Base-by-base conservation (phyloP, 2,329 filamentous ascomycete species). In the Fusarium coicis region DNA sequence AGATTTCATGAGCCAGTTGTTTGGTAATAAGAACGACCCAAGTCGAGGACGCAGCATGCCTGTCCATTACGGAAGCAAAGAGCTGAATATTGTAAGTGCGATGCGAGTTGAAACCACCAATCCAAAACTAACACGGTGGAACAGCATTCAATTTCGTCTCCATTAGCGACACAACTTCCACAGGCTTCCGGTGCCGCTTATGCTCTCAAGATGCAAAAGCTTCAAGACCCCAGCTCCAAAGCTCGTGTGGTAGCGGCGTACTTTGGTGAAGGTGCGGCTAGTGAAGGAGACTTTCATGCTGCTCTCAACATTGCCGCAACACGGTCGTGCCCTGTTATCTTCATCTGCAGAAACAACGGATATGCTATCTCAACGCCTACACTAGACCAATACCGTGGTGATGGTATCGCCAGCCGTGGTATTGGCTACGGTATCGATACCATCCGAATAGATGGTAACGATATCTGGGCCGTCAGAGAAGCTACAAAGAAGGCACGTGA, bases 1-100 rank as follows among this genome's bases (percentile, higher is more conserved):
- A 53, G 91, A 98, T 67, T 98, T 98, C 79, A 98, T 99, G 96
- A 93, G 90, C 76, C 96, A 99, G 81, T 84, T 99, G 14, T 98
- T 98, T 83, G 91, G 95, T 26, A 98, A 97, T 79, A 88, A 86
- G 61, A 89, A 94, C 72, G 96, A 99, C 77, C 82, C 87, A 2
- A 95, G 96, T 3, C 89, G 87, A 68, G 96, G 95, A 4, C 90
- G 96, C 71, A 98, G 97, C 78, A 99, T 99, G 96, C 96, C 96
- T 2, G 93, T 98, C 19, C 96, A 99, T 83, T 99, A 98, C 79
- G 95, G 95, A 52, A 95, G 93, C 81, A 90, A 87, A 64, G 91
- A 93, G 72, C 86, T 97, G 64, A 94, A 97, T 76, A 95, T 97
- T 78, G 93, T 95, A 80, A 80, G 89, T 85, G 26, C 3, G 10